These are phyloP conservation scores for Aspergillus sp. DNA, from an alignment of 2,329 filamentous ascomycete species.

Conservation along the genomic window DNA sequence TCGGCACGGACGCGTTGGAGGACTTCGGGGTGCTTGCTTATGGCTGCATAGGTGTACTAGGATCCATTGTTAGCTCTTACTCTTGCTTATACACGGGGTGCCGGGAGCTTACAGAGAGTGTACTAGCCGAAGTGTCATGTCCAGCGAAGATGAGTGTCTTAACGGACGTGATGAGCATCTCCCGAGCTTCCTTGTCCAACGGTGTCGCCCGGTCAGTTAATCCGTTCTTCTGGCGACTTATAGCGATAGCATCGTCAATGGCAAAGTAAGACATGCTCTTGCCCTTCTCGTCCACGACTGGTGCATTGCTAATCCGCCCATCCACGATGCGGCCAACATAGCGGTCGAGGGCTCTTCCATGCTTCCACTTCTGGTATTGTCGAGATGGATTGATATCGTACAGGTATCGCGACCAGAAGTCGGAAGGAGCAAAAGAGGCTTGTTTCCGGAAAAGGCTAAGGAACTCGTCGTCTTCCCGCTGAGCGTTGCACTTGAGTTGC, in stretches of 20 bases:
- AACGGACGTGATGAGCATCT: conserved; percentile 13
- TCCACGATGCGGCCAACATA: conserved; percentile 10
- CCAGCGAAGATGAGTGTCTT: conserved; percentile 24
- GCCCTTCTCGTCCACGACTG: conserved; percentile 1
- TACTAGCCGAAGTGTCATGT: conserved; percentile 19
- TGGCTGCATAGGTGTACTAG: conserved; percentile 29
- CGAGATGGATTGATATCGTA: conserved; percentile 8
- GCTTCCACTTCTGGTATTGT: conserved; percentile 19
- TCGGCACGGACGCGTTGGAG: conserved; percentile 39
- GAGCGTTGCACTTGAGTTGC: conserved; percentile 10
- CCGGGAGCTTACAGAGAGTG: conserved; percentile 4
- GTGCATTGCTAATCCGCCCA: conserved; percentile 4
- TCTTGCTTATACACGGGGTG: too few species aligned
- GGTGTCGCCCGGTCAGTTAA: too few species aligned
- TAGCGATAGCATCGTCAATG: conserved; percentile 8
- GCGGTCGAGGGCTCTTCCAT: conserved; percentile 12
- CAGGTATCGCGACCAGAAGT: conserved; percentile 7
- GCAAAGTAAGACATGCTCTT: conserved; percentile 4
- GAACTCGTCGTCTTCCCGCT: conserved; percentile 30
- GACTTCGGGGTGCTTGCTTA: conserved; percentile 26
- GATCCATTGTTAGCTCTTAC: too few species aligned
- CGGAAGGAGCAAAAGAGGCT: conserved; percentile 13
- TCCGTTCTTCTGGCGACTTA: too few species aligned
- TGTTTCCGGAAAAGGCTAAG: conserved; percentile 17
- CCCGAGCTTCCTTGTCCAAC: conserved; percentile 4